These are phyloP conservation scores for Dothideomycetidae sp. DNA, from an alignment of 2,329 filamentous ascomycete species.

Conservation along the genomic window DNA sequence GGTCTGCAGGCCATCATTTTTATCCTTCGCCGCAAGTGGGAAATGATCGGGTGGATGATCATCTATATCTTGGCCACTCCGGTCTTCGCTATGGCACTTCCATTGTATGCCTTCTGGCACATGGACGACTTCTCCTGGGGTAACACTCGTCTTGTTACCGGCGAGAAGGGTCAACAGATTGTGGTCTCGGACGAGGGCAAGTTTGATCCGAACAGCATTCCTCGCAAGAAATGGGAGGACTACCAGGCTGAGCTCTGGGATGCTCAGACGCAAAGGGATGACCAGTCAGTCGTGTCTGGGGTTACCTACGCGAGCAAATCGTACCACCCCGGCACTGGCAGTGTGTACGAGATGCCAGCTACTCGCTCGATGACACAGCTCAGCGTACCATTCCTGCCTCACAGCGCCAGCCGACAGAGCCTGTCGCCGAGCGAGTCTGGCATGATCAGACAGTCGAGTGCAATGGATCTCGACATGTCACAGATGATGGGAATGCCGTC, in stretches of 20 bases:
- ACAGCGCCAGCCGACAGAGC: constrained; percentile 54
- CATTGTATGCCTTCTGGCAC: constrained; percentile 94
- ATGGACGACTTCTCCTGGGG: constrained; percentile 99
- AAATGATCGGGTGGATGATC: constrained; percentile 99
- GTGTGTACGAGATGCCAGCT: constrained; percentile 46
- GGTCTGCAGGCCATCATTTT: constrained; percentile 96
- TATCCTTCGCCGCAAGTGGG: constrained; percentile 91
- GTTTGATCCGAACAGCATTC: constrained; percentile 84
- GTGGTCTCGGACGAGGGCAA: constrained; percentile 95
- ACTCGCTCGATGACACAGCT: constrained; percentile 45
- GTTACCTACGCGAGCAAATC: constrained; percentile 88
- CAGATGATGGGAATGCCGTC: constrained; percentile 55
- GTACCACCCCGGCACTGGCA: constrained; percentile 36
- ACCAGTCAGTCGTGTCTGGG: constrained; percentile 77
- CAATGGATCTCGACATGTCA: constrained; percentile 55
- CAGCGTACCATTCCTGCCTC: constrained; percentile 34
- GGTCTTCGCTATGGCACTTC: constrained; percentile 79
- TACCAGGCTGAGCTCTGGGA: constrained; percentile 98
- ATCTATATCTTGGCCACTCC: constrained; percentile 86
- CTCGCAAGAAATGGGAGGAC: constrained; percentile 98
- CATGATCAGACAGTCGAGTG: constrained; percentile 10
- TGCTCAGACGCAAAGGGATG: constrained; percentile 70
- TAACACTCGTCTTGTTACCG: constrained; percentile 92
- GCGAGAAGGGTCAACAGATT: constrained; percentile 82
- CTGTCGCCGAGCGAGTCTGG: constrained; percentile 47